Base-by-base conservation (phyloP, 2,329 filamentous ascomycete genomes). In the Myriosclerotinia curreyana region DNA sequence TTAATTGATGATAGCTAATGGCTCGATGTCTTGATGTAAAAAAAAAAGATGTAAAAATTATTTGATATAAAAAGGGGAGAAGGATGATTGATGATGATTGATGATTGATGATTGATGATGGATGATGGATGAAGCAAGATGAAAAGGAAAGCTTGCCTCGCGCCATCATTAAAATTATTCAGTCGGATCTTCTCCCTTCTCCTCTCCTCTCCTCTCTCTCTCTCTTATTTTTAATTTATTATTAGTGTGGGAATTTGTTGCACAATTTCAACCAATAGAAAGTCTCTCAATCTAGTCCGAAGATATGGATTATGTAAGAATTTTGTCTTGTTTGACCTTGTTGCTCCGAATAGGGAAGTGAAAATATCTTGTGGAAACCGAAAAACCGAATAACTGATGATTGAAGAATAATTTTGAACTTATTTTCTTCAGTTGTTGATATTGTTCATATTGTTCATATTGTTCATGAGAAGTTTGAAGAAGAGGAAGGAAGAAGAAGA, bases 21-120 rank as follows among this genome's bases (percentile, higher is more conserved):
- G 31, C 31, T 46, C 42, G n/a, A 46, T n/a, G n/a, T 54, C 28
- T 31, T 62, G 54, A 66, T 53, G 48, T 62, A 66, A 49, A 48
- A 42, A 54, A 66, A 49, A 48, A 42, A 54, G 54, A 66, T 53
- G 48, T 62, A 66, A 49, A 48, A 42, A 54, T 48, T 52, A 44
- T 64, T 55, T 61, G 52, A 50, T 20, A 22, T 46, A 2, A 8
- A 46, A 61, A 60, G 42, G 60, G 20, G 8, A 48, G n/a, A 14
- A 25, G 1, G 44, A 48, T 22, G 44, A n/a, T n/a, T n/a, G n/a
- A n/a, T n/a, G n/a, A n/a, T n/a, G n/a, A n/a, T n/a, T n/a, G n/a
- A n/a, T n/a, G n/a, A n/a, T n/a, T n/a, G n/a, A n/a, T n/a, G n/a
- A n/a, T n/a, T n/a, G n/a, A n/a, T n/a, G n/a, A n/a, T n/a, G n/a